phyloP scores from a whole-genome alignment of 305 asterid genomes.

The Rubia peregrina region DNA sequence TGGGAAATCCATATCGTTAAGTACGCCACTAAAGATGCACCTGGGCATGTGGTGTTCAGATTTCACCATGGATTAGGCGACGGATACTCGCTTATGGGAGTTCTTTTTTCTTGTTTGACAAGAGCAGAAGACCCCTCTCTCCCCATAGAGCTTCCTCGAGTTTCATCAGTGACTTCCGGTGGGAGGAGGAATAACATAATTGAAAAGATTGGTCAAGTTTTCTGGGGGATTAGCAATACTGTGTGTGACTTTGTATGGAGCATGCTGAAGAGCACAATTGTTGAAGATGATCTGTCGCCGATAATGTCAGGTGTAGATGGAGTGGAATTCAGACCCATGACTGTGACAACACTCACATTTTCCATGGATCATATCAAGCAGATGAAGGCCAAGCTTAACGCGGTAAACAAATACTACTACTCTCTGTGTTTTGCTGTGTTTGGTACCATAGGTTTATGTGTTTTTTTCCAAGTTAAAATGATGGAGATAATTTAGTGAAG shows the following conservation, averaged over 20 bases:
- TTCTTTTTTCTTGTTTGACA: conserved; percentile 71
- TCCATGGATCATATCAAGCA: conserved; percentile 29
- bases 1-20: conserved; percentile 73
- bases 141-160: conserved; percentile 52
- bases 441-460: no score
- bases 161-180: conserved; percentile 4
- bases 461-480: no score
- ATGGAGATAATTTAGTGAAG: no score
- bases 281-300: conserved; percentile 27
- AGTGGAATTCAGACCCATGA: conserved; percentile 33
- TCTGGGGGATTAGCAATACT: conserved; percentile 15
- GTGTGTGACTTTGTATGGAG: conserved; percentile 28
- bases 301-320: conserved; percentile 27
- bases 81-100: conserved; percentile 82
- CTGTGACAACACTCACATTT: conserved; percentile 22
- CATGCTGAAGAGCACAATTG: conserved; percentile 27
- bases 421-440: no score
- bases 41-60: conserved; percentile 44
- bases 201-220: neutral
- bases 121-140: conserved; percentile 58
- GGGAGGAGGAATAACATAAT: neutral
- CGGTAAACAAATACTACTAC: conserved; percentile 16
- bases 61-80: conserved; percentile 83
- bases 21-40: conserved; percentile 50
- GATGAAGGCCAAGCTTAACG: conserved; percentile 28